Evolutionary conservation across 345 rosid species (phyloP), one percentile per base, ranked within the genome.

Genomic region (Hypericum androsaemum): DNA sequence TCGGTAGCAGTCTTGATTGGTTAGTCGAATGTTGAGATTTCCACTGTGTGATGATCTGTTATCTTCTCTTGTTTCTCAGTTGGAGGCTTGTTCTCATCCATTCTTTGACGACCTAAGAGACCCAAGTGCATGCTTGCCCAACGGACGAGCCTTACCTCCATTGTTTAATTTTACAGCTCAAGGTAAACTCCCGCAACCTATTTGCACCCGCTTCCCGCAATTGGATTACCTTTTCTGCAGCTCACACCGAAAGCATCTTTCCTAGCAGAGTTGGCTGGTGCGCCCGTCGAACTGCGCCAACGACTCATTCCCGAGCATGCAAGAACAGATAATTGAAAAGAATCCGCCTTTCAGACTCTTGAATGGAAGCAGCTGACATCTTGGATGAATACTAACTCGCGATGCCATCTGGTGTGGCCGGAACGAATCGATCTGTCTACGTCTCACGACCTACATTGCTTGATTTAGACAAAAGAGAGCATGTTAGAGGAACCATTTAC

Each of bases 71-170:
- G 50, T 22, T 9, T 58, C 36, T 56, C 74, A 94, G 99, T 60
- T 88, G 84, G 97, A 89, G 72, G 99, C 96, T 41, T 94, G 99
- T 68, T 89, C 96, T 10, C 99, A 94, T 56, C 84, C 96, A 6
- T 94, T 94, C 84, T 94, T 94, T 22, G 80, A 94, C 71, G 88
- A 80, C 62, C 57, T 94, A 69, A 68, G 99, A 69, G 73, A 84
- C 17, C 96, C 97, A 8, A 74, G 70, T 68, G 63, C 81, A 28
- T 64, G 82, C 65, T 78, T 94, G 75, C 97, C 97, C 48, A 86
- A 80, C 37, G 99, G 96, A 13, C 82, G 83, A 59, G 63, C 88
- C n/a, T 62, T 94, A 43, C 99, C 99, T 37, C 82, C 88, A 39
- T 59, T 94, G 58, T 89, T 94, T 70, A 71, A 94, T 74, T 89